phyloP scores from a whole-genome alignment of 2,329 filamentous ascomycete genomes.

The Dactylella cylindrospora region DNA sequence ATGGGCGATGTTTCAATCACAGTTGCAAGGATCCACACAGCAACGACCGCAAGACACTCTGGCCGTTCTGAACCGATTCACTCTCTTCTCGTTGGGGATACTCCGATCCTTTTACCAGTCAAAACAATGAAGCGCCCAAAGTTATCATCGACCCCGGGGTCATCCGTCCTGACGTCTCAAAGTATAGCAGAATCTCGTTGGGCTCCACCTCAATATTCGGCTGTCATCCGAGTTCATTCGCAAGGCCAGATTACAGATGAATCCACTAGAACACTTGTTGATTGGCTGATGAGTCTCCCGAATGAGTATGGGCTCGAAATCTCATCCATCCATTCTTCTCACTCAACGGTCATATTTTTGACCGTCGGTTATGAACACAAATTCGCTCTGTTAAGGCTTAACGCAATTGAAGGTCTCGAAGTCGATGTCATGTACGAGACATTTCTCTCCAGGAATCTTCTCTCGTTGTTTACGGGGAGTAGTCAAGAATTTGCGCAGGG shows the following conservation, averaged over 20 bases:
- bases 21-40: neutral
- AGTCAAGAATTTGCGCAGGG: no score
- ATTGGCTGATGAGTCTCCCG: neutral
- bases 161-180: neutral
- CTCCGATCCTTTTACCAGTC: slow-evolving; percentile 1
- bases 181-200: neutral
- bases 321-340: neutral
- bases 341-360: neutral
- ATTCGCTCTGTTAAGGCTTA: no score
- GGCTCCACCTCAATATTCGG: slow-evolving; percentile 1
- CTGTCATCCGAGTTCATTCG: neutral
- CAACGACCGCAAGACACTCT: neutral
- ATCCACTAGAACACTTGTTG: neutral
- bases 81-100: neutral
- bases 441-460: no score
- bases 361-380: neutral
- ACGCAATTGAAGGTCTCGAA: no score
- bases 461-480: no score
- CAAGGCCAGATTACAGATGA: neutral
- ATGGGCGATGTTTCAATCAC: neutral
- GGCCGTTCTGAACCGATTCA: neutral
- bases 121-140: neutral
- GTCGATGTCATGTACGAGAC: no score
- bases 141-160: neutral
- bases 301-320: neutral